Evolutionary conservation across 140 eudicot genomes (phyloP).

Genomic region (Flaveria floridana): DNA sequence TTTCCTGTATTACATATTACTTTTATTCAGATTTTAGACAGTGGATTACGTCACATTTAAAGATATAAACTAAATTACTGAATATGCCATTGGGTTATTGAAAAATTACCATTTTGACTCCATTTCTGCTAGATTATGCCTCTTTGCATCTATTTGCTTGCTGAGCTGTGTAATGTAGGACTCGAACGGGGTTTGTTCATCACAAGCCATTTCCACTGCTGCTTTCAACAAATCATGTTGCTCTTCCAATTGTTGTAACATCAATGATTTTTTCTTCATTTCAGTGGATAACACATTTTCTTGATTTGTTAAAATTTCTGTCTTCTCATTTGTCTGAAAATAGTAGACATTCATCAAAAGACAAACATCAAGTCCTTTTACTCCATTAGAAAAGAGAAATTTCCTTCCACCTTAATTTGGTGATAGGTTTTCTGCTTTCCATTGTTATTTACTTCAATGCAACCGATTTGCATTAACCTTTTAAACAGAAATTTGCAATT

Average conservation of each 20-base stretch:
- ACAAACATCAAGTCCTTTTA: not conserved
- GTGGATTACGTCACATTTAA: not conserved
- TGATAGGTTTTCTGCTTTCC: not conserved
- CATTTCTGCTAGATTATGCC: constrained; percentile 42
- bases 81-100: not conserved
- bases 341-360: constrained; percentile 17
- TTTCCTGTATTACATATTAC: constrained; percentile 42
- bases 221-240: constrained; percentile 52
- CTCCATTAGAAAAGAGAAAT: constrained; percentile 3
- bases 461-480: not conserved
- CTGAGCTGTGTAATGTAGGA: constrained; percentile 43
- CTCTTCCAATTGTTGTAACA: constrained; percentile 41
- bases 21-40: not conserved
- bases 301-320: constrained; percentile 16
- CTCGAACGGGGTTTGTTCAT: constrained; percentile 42
- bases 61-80: not conserved
- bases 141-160: constrained; percentile 47
- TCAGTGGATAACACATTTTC: constrained; percentile 35
- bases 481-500: not conserved
- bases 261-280: constrained; percentile 22
- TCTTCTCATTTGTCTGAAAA: constrained; percentile 25
- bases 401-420: constrained; percentile 9
- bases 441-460: constrained; percentile 3
- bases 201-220: constrained; percentile 51
- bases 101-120: constrained; percentile 57